Percentiles rank a stretch among this genome's conserved stretches.
Conservation (phyloP, 1,284 basidiomycete genomes). For the Sporisorium iseilematis-ciliati region DNA sequence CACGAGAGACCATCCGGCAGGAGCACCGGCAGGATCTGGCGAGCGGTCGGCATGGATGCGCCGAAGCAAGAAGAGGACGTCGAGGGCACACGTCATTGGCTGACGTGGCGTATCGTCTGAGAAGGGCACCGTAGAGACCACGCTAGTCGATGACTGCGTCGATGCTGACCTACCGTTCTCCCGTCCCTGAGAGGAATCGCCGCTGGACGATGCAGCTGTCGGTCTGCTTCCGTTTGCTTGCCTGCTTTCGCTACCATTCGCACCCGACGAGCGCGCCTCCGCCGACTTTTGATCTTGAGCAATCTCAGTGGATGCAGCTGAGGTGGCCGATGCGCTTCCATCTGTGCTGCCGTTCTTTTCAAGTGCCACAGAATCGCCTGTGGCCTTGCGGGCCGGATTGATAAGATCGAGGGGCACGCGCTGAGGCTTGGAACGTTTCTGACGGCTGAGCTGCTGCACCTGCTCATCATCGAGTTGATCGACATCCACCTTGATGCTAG, state of each 20-base stretch:
- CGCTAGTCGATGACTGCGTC: slow-evolving; percentile 10
- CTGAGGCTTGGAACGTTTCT: slow-evolving; percentile 86
- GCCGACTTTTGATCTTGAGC: slow-evolving; percentile 12
- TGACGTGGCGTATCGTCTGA: slow-evolving; percentile 60
- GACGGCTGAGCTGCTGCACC: slow-evolving; percentile 82
- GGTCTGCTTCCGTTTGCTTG: not conserved
- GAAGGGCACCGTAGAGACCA: slow-evolving; percentile 35
- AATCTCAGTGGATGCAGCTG: not conserved
- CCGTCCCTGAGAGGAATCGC: slow-evolving; percentile 9
- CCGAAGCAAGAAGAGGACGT: slow-evolving; percentile 64
- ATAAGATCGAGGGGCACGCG: slow-evolving; percentile 86
- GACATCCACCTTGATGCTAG: slow-evolving; percentile 85
- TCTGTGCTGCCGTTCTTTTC: slow-evolving; percentile 8
- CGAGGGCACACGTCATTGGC: slow-evolving; percentile 64
- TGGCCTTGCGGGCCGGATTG: slow-evolving; percentile 22
- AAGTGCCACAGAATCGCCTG: not conserved
- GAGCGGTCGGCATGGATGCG: slow-evolving; percentile 68
- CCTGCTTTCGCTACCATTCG: not conserved
- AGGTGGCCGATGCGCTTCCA: not conserved
- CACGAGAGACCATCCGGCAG: slow-evolving; percentile 84
- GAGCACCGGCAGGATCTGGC: slow-evolving; percentile 70
- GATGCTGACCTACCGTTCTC: slow-evolving; percentile 9
- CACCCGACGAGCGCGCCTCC: not conserved
- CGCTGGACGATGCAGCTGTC: not conserved
- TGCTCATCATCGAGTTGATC: slow-evolving; percentile 92